These are phyloP conservation scores for Akanthomyces dipterigenus DNA, from an alignment of 2,329 filamentous ascomycete species.

Conservation along the genomic window DNA sequence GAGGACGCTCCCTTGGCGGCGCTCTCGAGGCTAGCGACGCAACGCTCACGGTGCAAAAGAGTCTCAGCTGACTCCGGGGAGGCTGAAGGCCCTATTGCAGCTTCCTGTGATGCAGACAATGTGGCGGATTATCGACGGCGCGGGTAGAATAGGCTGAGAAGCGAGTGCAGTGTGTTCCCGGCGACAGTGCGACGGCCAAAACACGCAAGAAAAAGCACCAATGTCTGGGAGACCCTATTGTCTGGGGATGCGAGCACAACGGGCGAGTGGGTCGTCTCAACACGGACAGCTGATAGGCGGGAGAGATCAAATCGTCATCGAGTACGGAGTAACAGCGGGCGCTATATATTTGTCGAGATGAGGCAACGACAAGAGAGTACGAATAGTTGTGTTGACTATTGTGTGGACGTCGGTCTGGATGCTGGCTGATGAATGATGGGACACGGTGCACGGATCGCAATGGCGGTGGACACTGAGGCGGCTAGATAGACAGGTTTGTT, in stretches of 20 bases:
- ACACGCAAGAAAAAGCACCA: background rate
- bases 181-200: background rate
- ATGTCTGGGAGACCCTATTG: background rate
- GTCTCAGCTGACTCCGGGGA: conserved; percentile 29
- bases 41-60: conserved; percentile 19
- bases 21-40: conserved; percentile 17
- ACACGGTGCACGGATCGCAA: conserved; percentile 11
- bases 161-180: background rate
- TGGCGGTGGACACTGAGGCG: conserved; percentile 5
- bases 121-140: conserved; percentile 25
- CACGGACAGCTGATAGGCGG: background rate
- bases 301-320: conserved; percentile 7
- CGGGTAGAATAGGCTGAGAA: background rate
- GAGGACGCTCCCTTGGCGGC: conserved; percentile 17
- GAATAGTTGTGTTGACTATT: background rate
- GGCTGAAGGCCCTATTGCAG: conserved; percentile 28
- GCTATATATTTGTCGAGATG: background rate
- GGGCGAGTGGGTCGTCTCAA: background rate
- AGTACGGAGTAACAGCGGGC: background rate
- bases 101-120: conserved; percentile 30
- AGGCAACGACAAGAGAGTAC: background rate
- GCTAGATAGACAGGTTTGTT: background rate
- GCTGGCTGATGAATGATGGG: background rate
- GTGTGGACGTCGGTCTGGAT: background rate
- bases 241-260: background rate